Base-by-base conservation (phyloP, 169 alveolate species). In the Eimeria praecox region DNA sequence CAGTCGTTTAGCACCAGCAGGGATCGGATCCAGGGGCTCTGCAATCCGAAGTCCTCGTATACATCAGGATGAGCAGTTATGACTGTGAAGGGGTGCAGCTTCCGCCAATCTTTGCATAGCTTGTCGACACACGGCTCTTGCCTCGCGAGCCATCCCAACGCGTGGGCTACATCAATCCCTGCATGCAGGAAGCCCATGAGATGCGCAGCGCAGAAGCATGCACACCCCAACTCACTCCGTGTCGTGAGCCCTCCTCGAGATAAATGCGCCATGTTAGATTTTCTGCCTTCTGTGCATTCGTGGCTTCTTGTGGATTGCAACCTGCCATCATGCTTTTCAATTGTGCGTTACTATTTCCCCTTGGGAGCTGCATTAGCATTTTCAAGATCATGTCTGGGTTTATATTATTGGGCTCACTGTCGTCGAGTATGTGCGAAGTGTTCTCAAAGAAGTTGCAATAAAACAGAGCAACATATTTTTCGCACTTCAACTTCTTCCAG, bases 121-220 rank as follows among this genome's bases (percentile, higher is more conserved):
- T 64, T 20, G 12, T 46, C 90, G 6, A 82, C 54, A 52, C 90
- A 82, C 4, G 90, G 90, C n/a, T 82, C 90, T 27, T 82, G 90
- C 71, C 90, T 59, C 73, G 90, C 90, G 73, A 82, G 46, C 90
- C 90, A 82, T 14, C 90, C 90, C 30, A 82, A 46, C 22, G 44
- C 66, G 5, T 27, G 71, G 49, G 33, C 38, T 40, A 77, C 16
- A 40, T 77, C 54, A 24, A 77, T 22, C 30, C 87, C 87, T 77
- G 87, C 54, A 77, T 30, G 83, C 69, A 59, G 27, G n/a, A 59
- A 22, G 3, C 30, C 69, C 69, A 1, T 22, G 22, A 1, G 6
- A 59, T 16, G 69, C 22, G 69, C 5, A 59, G 12, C 8, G 12
- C 20, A 59, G 69, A n/a, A 18, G 69, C 22, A 59, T 0, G 1